Evolutionary conservation across 139 green algal species (phyloP).

Genomic region (Tetratostichococcus sp.): DNA sequence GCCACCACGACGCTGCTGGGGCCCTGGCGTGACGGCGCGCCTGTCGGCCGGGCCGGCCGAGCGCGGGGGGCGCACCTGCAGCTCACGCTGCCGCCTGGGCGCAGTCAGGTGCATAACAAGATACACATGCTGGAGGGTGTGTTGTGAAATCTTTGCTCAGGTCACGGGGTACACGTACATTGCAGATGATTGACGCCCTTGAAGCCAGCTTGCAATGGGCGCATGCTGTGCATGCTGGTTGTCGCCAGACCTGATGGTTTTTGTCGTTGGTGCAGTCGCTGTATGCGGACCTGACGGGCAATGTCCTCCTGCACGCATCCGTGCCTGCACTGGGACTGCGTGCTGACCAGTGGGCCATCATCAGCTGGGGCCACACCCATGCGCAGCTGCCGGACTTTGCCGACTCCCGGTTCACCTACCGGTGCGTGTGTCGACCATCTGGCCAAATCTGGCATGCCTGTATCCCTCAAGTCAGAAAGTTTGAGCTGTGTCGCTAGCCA

Average conservation of each 20-base stretch:
- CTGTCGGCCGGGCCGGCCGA: neutral
- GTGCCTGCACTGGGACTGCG: slow-evolving; percentile 51
- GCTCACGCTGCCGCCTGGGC: slow-evolving; percentile 22
- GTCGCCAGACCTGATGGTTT: neutral
- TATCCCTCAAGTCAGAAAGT: too few relatives aligned
- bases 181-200: too few relatives aligned
- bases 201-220: too few relatives aligned
- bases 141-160: too few relatives aligned
- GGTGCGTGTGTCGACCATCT: too few relatives aligned
- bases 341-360: slow-evolving; percentile 35
- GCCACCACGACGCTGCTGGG: neutral
- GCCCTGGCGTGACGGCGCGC: neutral
- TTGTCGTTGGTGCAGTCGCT: slow-evolving; percentile 25
- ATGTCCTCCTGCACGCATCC: slow-evolving; percentile 46
- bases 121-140: too few relatives aligned
- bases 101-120: slow-evolving; percentile 17
- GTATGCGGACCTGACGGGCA: slow-evolving; percentile 52
- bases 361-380: slow-evolving; percentile 23
- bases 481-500: neutral
- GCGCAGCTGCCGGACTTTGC: neutral
- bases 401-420: neutral
- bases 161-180: too few relatives aligned
- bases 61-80: neutral
- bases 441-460: too few relatives aligned
- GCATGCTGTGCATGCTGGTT: too few relatives aligned